These are phyloP conservation scores for Acacia pycnantha DNA, from an alignment of 331 rosid species.

Conservation along the genomic window DNA sequence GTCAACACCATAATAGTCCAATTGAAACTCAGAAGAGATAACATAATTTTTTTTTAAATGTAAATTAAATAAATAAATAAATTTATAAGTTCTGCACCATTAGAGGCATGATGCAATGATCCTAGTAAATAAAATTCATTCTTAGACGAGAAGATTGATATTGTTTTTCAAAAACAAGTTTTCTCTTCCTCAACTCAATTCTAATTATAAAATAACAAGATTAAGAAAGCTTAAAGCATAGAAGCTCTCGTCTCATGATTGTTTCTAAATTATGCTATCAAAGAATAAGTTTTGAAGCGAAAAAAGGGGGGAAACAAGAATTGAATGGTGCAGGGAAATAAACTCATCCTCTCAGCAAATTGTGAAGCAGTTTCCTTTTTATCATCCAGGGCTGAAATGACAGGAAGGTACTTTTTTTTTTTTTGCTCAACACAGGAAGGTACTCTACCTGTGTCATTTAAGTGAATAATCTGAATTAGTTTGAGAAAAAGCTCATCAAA, in stretches of 20 bases:
- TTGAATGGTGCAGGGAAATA: constrained; percentile 8
- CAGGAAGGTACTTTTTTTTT: too few relatives aligned
- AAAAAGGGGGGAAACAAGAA: neutral
- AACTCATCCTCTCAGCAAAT: constrained; percentile 72
- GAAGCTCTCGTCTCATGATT: neutral
- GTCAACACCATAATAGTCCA: neutral
- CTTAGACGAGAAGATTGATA: neutral
- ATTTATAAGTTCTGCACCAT: neutral
- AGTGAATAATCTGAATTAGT: constrained; percentile 21
- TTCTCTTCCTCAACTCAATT: constrained; percentile 11
- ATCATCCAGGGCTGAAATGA: constrained; percentile 53
- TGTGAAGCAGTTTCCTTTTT: constrained; percentile 64
- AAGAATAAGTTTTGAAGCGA: neutral
- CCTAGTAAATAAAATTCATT: neutral
- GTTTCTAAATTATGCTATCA: neutral
- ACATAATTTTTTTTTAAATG: neutral
- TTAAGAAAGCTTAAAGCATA: constrained; percentile 2
- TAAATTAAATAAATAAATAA: neutral
- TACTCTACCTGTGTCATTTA: constrained; percentile 70
- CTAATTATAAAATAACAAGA: neutral
- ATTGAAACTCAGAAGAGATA: constrained; percentile 9
- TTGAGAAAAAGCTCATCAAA: constrained; percentile 8
- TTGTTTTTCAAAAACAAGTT: neutral
- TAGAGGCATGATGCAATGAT: neutral
- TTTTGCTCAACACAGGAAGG: too few relatives aligned